Evolutionary conservation across 2,329 filamentous ascomycete genomes (phyloP).

Genomic region (Hypocreales sp.): DNA sequence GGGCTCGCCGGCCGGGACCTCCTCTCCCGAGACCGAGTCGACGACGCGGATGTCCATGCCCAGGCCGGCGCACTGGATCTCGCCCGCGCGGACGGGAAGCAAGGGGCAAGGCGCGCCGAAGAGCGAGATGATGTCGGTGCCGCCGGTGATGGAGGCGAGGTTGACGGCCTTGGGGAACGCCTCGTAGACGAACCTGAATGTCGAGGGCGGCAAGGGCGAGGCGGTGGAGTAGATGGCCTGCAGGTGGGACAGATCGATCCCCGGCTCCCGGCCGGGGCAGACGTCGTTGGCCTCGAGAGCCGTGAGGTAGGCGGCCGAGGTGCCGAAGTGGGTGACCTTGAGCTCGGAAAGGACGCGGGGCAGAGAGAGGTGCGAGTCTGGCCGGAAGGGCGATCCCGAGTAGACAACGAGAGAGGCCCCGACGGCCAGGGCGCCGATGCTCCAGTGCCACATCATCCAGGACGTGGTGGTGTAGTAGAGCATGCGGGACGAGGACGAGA

Average conservation of each 20-base stretch:
- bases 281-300: slow-evolving; percentile 69
- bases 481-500: slow-evolving; percentile 55
- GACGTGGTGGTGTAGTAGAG: slow-evolving; percentile 93
- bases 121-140: slow-evolving; percentile 90
- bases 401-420: slow-evolving; percentile 79
- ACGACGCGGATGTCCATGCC: slow-evolving; percentile 61
- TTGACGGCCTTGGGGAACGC: slow-evolving; percentile 71
- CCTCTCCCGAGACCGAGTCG: slow-evolving; percentile 39
- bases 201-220: slow-evolving; percentile 81
- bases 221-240: slow-evolving; percentile 89
- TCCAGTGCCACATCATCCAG: slow-evolving; percentile 99
- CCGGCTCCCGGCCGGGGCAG: slow-evolving; percentile 34
- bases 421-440: slow-evolving; percentile 68
- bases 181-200: slow-evolving; percentile 77
- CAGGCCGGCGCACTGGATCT: slow-evolving; percentile 64
- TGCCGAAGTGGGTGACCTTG: slow-evolving; percentile 83
- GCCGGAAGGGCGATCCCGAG: slow-evolving; percentile 80
- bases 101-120: slow-evolving; percentile 77
- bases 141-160: slow-evolving; percentile 84
- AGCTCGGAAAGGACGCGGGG: slow-evolving; percentile 68
- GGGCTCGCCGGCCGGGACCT: slow-evolving; percentile 45
- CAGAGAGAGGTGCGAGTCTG: slow-evolving; percentile 66
- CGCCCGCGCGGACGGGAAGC: slow-evolving; percentile 54
- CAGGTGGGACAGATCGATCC: slow-evolving; percentile 46
- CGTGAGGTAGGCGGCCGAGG: slow-evolving; percentile 84